These are phyloP conservation scores for Fomitopsis palustris DNA, from an alignment of 1,284 basidiomycete genomes.

Conservation along the genomic window DNA sequence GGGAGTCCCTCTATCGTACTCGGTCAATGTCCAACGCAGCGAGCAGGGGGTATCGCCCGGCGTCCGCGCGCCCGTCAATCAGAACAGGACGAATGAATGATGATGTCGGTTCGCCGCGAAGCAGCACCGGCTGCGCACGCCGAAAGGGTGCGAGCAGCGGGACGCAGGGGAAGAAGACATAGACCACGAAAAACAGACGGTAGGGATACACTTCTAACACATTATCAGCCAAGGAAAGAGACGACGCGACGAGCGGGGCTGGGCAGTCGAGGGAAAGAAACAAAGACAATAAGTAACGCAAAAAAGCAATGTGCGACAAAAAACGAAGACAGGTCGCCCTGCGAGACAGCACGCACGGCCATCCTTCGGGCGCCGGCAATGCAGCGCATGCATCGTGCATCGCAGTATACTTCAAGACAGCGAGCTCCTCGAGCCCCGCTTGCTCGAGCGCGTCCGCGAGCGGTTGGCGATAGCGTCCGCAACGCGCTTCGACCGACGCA, in stretches of 20 bases:
- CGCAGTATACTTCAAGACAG: conserved; percentile 32
- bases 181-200: conserved; percentile 4
- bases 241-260: conserved; percentile 6
- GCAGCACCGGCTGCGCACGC: conserved; percentile 4
- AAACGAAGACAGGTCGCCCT: neutral
- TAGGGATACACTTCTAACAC: conserved; percentile 5
- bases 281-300: conserved; percentile 27
- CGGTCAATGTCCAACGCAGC: conserved; percentile 4
- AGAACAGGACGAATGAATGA: conserved; percentile 16
- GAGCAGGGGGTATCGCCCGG: conserved; percentile 17
- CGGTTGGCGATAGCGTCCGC: conserved; percentile 51
- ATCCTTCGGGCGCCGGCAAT: conserved; percentile 3
- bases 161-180: conserved; percentile 2
- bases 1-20: conserved; percentile 6
- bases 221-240: conserved; percentile 14
- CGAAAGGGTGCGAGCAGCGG: conserved; percentile 1
- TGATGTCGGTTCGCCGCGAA: conserved; percentile 12
- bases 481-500: conserved; percentile 67
- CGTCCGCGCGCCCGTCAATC: conserved; percentile 22
- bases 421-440: conserved; percentile 29
- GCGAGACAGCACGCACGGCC: neutral
- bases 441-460: conserved; percentile 35
- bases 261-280: conserved; percentile 15
- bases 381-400: conserved; percentile 14
- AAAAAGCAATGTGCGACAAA: conserved; percentile 9